These are phyloP conservation scores for Colletotrichum orchidophilum DNA, from an alignment of 2,329 filamentous ascomycete species.

Conservation along the genomic window DNA sequence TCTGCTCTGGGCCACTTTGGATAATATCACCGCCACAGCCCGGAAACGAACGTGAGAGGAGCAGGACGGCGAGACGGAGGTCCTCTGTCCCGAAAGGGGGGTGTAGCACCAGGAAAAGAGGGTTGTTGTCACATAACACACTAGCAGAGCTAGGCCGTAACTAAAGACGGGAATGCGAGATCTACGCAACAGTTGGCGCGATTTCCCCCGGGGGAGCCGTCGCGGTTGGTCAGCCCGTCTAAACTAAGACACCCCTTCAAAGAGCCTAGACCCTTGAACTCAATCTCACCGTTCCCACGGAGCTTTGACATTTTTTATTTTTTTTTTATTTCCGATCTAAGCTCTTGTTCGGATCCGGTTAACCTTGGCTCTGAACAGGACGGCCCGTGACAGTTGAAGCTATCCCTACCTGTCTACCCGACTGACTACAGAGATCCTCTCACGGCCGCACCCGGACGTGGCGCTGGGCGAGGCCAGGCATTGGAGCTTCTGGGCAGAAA, in stretches of 20 bases:
- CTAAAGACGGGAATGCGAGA: slow-evolving; percentile 19
- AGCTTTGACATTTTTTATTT: neutral
- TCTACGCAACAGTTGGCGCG: neutral
- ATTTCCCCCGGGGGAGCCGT: neutral
- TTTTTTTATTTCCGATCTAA: neutral
- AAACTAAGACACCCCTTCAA: neutral
- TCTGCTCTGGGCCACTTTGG: neutral
- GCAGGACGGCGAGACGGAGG: neutral
- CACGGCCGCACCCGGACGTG: slow-evolving; percentile 15
- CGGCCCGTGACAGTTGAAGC: slow-evolving; percentile 8
- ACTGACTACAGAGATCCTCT: neutral
- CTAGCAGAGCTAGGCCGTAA: neutral
- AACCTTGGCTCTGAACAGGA: neutral
- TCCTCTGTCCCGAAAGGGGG: neutral
- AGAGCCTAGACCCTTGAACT: slow-evolving; percentile 1
- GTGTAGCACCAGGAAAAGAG: neutral
- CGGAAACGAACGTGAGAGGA: slow-evolving; percentile 4
- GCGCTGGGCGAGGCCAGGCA: slow-evolving; percentile 10
- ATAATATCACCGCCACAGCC: slow-evolving; percentile 2
- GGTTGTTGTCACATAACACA: neutral
- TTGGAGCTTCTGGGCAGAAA: neutral
- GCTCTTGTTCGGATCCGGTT: slow-evolving; percentile 18
- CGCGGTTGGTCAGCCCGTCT: slow-evolving; percentile 6
- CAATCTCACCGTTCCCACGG: slow-evolving; percentile 8
- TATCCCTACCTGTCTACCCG: neutral